Conservation (phyloP, 2,329 filamentous ascomycete genomes). For the Diaporthe velutina region DNA sequence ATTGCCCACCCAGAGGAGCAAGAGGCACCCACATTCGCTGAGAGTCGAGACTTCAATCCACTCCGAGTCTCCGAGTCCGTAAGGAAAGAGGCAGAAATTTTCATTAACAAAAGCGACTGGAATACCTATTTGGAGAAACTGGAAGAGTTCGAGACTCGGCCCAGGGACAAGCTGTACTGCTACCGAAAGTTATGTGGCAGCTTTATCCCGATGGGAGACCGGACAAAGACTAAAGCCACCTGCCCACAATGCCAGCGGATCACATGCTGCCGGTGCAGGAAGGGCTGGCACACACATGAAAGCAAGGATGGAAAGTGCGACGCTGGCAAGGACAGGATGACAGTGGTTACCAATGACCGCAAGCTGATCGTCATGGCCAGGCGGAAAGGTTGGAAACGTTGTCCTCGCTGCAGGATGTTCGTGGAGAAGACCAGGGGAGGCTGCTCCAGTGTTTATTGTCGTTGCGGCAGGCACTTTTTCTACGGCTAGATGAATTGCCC, state of each 20-base stretch:
- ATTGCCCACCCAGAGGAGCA: not conserved
- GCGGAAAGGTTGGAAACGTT: conserved; percentile 28
- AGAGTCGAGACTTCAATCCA: conserved; percentile 18
- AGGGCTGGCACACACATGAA: conserved; percentile 3
- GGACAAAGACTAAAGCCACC: not conserved
- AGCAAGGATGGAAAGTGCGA: not conserved
- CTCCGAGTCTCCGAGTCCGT: conserved; percentile 20
- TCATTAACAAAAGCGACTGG: conserved; percentile 9
- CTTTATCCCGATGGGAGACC: conserved; percentile 2
- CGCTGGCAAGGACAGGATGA: conserved; percentile 18
- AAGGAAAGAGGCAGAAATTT: not conserved
- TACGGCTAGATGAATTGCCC: conserved; percentile 2
- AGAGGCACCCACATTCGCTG: not conserved
- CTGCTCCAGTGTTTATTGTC: conserved; percentile 28
- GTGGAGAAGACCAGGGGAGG: conserved; percentile 21
- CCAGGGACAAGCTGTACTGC: conserved; percentile 24
- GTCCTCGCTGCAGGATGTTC: conserved; percentile 25
- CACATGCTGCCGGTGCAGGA: conserved; percentile 27
- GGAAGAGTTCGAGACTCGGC: conserved; percentile 18
- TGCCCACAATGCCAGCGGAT: not conserved
- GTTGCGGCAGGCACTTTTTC: conserved; percentile 28
- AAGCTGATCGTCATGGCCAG: conserved; percentile 27
- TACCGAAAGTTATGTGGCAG: conserved; percentile 12
- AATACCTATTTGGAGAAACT: not conserved
- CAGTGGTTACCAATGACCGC: conserved; percentile 13